phyloP scores from a whole-genome alignment of 1,284 basidiomycete species.

The Pseudozyma flocculosa region DNA sequence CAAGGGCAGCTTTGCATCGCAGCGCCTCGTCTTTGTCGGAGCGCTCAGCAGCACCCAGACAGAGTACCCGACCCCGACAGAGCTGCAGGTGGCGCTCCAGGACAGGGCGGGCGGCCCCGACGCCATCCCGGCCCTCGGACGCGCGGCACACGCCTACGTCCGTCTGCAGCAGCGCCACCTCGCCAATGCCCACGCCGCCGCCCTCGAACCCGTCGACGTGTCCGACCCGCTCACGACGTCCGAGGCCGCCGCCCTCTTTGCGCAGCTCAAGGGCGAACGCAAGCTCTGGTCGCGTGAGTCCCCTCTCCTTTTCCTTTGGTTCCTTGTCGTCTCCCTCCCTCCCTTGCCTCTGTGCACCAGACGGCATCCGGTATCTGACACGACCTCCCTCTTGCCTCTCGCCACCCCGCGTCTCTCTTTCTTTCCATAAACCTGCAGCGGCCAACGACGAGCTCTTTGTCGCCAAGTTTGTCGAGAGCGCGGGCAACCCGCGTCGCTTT shows the following conservation, averaged over 20 bases:
- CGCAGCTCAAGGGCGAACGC: slow-evolving; percentile 34
- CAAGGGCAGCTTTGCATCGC: slow-evolving; percentile 1
- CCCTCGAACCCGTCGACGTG: slow-evolving; percentile 19
- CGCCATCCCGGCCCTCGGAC: slow-evolving; percentile 2
- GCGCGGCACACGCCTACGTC: slow-evolving; percentile 34
- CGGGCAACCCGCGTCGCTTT: slow-evolving; percentile 44
- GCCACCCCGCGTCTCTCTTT: too few species aligned
- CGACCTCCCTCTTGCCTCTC: too few species aligned
- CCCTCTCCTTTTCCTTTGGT: not conserved
- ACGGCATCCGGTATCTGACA: too few species aligned
- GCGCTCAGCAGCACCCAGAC: slow-evolving; percentile 41
- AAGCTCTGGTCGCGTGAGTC: slow-evolving; percentile 21
- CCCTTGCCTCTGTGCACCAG: too few species aligned
- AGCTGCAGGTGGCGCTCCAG: slow-evolving; percentile 32
- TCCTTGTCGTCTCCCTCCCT: not conserved
- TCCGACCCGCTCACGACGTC: slow-evolving; percentile 15
- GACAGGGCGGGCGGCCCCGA: slow-evolving; percentile 6
- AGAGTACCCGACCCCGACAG: slow-evolving; percentile 29
- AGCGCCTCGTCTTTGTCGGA: slow-evolving; percentile 28
- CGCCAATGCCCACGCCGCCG: slow-evolving; percentile 17
- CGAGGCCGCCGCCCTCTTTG: slow-evolving; percentile 40
- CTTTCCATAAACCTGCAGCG: too few species aligned
- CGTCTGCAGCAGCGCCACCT: slow-evolving; percentile 31
- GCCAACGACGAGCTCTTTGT: slow-evolving; percentile 51
- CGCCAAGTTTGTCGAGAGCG: slow-evolving; percentile 48